Base-by-base conservation (phyloP, 2,329 filamentous ascomycete species). In the Huntiella savannae region DNA sequence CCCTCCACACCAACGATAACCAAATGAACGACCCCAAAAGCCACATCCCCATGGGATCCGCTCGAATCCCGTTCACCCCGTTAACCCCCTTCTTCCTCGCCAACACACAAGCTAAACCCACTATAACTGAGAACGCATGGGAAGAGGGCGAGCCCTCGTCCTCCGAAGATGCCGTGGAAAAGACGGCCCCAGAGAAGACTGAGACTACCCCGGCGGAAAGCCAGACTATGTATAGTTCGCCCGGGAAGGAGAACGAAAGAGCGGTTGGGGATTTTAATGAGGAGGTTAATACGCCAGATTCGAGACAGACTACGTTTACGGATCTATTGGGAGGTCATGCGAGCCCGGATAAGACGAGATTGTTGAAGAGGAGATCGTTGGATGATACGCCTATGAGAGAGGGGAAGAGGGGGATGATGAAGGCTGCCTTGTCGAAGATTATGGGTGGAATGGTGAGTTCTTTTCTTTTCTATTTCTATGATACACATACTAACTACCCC, bases 101-200 rank as follows among this genome's bases (percentile, higher is more conserved):
- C 2, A 54, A 54, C 4, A 52, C 54, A 36, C 67, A 62, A 51
- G 65, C 58, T 42, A 63, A 63, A 34, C 75, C 75, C 60, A 65
- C 60, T 3, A 56, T 76, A 55, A 67, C 75, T 48, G 71, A 72
- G 2, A 58, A 68, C 2, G 65, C 70, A 41, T 73, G 73, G 16
- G 76, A 71, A 28, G 22, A 28, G 71, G 62, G 75, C 2, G 70
- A 74, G 54, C 62, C 63, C 12, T 67, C 61, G 1, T 16, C 4
- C 8, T 12, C 17, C 6, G 38, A 40, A 4, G 38, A 11, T 16
- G 13, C 11, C n/a, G 15, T 3, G 3, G 22, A 16, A 12, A 40
- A 12, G 2, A 17, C 12, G 5, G 3, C 17, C 12, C 38, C 12
- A 33, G 36, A 19, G 33, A 28, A 33, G 32, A 39, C 16, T 5